phyloP scores from a whole-genome alignment of 2,329 filamentous ascomycete genomes.

The Cladophialophora chaetospira region DNA sequence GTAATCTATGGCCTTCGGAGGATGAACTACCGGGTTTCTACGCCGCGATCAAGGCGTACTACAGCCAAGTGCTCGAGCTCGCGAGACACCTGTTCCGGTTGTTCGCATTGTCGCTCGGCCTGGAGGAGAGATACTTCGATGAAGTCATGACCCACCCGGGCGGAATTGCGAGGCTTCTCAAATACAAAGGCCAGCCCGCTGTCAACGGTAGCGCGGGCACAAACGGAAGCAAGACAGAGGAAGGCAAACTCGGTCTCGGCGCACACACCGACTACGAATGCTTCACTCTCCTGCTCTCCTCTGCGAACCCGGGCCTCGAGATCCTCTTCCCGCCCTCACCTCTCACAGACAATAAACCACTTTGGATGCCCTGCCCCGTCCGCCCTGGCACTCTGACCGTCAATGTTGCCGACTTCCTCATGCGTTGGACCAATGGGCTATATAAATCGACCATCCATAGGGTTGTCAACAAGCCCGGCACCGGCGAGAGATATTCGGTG shows the following conservation, averaged over 20 bases:
- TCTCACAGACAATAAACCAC: slow-evolving; percentile 24
- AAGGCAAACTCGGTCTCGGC: slow-evolving; percentile 31
- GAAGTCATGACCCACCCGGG: slow-evolving; percentile 55
- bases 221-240: neutral
- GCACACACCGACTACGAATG: slow-evolving; percentile 46
- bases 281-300: slow-evolving; percentile 50
- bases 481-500: slow-evolving; percentile 44
- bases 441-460: slow-evolving; percentile 49
- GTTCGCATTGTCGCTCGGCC: slow-evolving; percentile 58
- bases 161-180: slow-evolving; percentile 33
- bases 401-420: slow-evolving; percentile 50
- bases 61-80: slow-evolving; percentile 52
- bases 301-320: slow-evolving; percentile 32
- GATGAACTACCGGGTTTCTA: slow-evolving; percentile 46
- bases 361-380: slow-evolving; percentile 34
- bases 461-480: slow-evolving; percentile 42
- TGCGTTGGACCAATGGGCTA: slow-evolving; percentile 47
- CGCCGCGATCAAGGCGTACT: slow-evolving; percentile 50
- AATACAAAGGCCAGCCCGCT: slow-evolving; percentile 33
- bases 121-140: slow-evolving; percentile 60
- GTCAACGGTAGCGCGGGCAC: neutral
- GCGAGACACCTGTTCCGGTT: slow-evolving; percentile 55
- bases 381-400: slow-evolving; percentile 47
- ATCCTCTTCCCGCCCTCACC: slow-evolving; percentile 33
- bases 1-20: slow-evolving; percentile 33